Evolutionary conservation across 2,329 filamentous ascomycete genomes (phyloP).

Genomic region (Tricladium varicosporioides): DNA sequence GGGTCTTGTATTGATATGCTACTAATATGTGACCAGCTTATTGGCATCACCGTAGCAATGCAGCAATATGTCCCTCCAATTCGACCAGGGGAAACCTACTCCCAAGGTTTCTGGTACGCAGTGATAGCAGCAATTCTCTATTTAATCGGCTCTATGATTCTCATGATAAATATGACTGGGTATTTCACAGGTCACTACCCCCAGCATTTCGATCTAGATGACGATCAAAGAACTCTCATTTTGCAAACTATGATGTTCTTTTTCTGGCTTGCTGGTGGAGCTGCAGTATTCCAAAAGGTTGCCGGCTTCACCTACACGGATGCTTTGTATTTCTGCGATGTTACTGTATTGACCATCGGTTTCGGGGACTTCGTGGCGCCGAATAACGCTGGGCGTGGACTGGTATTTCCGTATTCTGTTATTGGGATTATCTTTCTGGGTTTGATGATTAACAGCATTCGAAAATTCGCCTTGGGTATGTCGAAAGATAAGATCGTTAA

Average conservation of each 20-base stretch:
- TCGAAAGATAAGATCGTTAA: constrained; percentile 61
- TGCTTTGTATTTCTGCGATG: constrained; percentile 59
- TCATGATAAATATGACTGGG: constrained; percentile 69
- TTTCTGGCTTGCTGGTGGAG: constrained; percentile 65
- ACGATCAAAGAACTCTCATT: constrained; percentile 67
- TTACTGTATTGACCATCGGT: constrained; percentile 59
- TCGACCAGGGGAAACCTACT: constrained; percentile 52
- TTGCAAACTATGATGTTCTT: constrained; percentile 70
- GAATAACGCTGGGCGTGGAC: constrained; percentile 51
- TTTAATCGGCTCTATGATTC: constrained; percentile 56
- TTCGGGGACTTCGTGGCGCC: constrained; percentile 61
- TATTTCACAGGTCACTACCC: constrained; percentile 68
- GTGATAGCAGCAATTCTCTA: constrained; percentile 64
- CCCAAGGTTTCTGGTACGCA: constrained; percentile 69
- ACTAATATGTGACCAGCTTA: constrained; percentile 41
- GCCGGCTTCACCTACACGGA: constrained; percentile 60
- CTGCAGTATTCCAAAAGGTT: constrained; percentile 56
- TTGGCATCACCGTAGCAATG: constrained; percentile 56
- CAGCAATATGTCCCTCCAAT: constrained; percentile 47
- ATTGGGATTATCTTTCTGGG: constrained; percentile 68
- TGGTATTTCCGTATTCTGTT: constrained; percentile 66
- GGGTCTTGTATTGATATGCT: background rate
- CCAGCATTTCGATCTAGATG: constrained; percentile 62
- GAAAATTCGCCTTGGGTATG: constrained; percentile 57
- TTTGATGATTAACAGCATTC: constrained; percentile 64